Base-by-base conservation (phyloP, 1,284 basidiomycete species). In the Filobasidium uniguttulatum region DNA sequence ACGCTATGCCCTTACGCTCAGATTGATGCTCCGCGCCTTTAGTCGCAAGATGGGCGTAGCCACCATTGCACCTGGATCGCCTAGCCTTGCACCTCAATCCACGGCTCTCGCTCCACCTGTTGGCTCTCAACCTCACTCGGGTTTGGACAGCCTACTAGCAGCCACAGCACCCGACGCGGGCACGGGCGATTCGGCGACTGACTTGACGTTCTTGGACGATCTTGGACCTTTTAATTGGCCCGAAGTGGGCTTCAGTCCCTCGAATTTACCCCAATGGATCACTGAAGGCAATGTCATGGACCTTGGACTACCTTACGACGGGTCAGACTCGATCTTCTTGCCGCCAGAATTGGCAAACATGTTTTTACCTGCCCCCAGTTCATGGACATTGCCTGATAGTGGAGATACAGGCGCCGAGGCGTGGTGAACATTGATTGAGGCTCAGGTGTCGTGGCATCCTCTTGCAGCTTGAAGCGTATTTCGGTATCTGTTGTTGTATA, bases 11-110 rank as follows among this genome's bases (percentile, higher is more conserved):
- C 72, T 90, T 26, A 86, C 88, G 1, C 73, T 91, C 36, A 81
- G 86, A 48, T 82, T 91, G 61, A 90, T 91, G 87, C 76, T 91
- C 47, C 80, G 85, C 34, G 86, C 85, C 67, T 76, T 90, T 54
- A 79, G 85, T 35, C 82, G 86, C 55, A 90, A 87, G 71, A 75
- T 87, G 23, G 85, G 85, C 1, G 71, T 85, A 49, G 62, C 73
- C 8, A 76, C 77, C 33, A 78, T 77, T 5, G 72, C 63, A 67
- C 76, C 50, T 62, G 77, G 66, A 9, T 64, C 73, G 29, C 77
- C 78, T 3, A 59, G 55, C 54, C 60, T 70, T 67, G 22, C 64
- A 74, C 45, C 48, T 22, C 46, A 41, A 12, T 20, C 30, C 8
- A 35, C 37, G 6, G 20, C 51, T 9, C 25, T 23, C 14, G 8